These are phyloP conservation scores for Colletotrichum sp. DNA, from an alignment of 2,329 filamentous ascomycete genomes.

Conservation along the genomic window DNA sequence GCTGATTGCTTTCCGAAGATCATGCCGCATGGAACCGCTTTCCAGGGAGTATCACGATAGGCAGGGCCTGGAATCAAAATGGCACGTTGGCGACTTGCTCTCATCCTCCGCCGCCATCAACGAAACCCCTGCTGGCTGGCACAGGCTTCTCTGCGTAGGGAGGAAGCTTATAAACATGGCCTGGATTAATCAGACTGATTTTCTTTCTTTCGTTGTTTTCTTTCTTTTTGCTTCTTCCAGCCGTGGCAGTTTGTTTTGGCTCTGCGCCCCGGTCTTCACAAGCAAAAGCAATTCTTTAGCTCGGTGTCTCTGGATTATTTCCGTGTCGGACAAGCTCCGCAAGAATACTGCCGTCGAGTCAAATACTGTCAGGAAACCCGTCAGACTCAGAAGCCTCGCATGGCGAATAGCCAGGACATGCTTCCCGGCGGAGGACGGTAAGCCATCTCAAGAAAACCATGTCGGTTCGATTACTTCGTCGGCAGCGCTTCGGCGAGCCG, in stretches of 20 bases:
- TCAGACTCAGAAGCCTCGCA: not conserved
- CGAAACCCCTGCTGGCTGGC: not conserved
- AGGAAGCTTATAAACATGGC: not conserved
- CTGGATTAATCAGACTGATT: not conserved
- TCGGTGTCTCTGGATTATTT: not conserved
- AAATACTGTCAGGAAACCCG: not conserved
- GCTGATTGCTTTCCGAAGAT: not conserved
- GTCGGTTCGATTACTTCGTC: not conserved
- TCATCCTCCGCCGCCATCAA: not conserved
- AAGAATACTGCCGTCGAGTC: not conserved
- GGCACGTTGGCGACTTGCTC: not conserved
- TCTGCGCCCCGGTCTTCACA: not conserved
- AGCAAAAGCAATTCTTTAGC: not conserved
- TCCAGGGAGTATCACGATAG: not conserved
- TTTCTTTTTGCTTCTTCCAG: not conserved
- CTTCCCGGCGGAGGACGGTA: not conserved
- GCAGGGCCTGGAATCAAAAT: not conserved
- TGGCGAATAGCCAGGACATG: not conserved
- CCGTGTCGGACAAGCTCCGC: not conserved
- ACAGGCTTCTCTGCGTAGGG: not conserved
- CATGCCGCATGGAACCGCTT: not conserved
- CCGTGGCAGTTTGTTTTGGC: not conserved
- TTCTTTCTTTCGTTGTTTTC: not conserved
- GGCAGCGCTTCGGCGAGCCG: not conserved
- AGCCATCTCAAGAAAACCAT: not conserved